Conservation (phyloP, 257 asterid genomes). For the Solanum sejunctum region DNA sequence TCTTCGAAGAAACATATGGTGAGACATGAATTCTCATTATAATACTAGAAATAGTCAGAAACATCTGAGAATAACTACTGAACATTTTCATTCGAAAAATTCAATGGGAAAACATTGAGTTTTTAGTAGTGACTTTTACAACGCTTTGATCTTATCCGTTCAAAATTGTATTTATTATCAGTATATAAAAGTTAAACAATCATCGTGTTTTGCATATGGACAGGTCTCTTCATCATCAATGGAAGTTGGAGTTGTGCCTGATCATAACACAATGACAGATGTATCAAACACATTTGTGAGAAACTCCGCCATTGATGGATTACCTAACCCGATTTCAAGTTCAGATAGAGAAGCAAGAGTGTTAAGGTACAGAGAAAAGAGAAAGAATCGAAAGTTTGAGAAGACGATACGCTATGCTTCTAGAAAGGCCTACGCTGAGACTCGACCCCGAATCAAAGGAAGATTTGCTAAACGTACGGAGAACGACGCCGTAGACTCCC, state of each 20-base stretch:
- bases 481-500: conserved; percentile 32
- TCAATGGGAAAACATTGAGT: too few relatives aligned
- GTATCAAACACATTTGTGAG: conserved; percentile 19
- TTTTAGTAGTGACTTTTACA: too few relatives aligned
- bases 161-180: neutral
- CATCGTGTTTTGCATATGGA: neutral
- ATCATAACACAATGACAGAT: conserved; percentile 36
- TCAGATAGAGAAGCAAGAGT: conserved; percentile 68
- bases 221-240: conserved; percentile 65
- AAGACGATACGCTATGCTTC: conserved; percentile 76
- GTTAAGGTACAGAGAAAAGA: conserved; percentile 64
- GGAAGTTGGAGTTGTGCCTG: conserved; percentile 69
- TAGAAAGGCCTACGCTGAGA: conserved; percentile 81
- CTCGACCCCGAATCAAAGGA: conserved; percentile 71
- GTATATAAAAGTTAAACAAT: neutral
- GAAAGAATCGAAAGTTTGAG: conserved; percentile 62
- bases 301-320: conserved; percentile 3
- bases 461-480: conserved; percentile 66
- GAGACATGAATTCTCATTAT: too few relatives aligned
- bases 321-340: conserved; percentile 31
- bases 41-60: too few relatives aligned
- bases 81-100: too few relatives aligned
- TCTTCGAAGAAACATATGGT: too few relatives aligned
- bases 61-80: too few relatives aligned
- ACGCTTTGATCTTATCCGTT: neutral